A percentile compares a stretch with the other conserved stretches of the same genome.
These are phyloP conservation scores for Pichia cactophila DNA, from an alignment of 1,139 yeast genomes.

Conservation along the genomic window DNA sequence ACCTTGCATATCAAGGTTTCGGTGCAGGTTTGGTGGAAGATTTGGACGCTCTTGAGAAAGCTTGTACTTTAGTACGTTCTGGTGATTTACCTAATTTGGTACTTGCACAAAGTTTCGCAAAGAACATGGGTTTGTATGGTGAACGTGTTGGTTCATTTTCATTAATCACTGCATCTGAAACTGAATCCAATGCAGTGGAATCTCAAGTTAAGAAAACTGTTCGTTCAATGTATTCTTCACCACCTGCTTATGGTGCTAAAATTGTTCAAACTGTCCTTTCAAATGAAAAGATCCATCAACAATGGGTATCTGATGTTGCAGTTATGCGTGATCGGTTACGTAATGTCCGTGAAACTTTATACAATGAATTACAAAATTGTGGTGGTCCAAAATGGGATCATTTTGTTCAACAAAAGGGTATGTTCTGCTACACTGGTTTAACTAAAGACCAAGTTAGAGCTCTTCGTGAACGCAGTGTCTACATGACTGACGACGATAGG, in stretches of 20 bases:
- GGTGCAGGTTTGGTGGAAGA: slow-evolving; percentile 60
- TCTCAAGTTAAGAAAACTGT: slow-evolving; percentile 76
- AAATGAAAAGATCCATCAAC: slow-evolving; percentile 50
- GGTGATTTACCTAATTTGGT: slow-evolving; percentile 37
- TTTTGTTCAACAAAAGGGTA: slow-evolving; percentile 83
- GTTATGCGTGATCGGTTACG: slow-evolving; percentile 73
- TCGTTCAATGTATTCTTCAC: slow-evolving; percentile 86
- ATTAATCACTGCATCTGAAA: slow-evolving; percentile 43
- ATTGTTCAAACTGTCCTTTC: slow-evolving; percentile 72
- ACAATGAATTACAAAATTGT: slow-evolving; percentile 46
- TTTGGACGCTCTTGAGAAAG: slow-evolving; percentile 42
- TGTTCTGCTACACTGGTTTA: slow-evolving; percentile 92
- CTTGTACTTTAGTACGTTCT: slow-evolving; percentile 41
- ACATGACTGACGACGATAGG: slow-evolving; percentile 85
- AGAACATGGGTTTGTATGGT: slow-evolving; percentile 95
- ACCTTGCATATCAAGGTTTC: slow-evolving; percentile 93
- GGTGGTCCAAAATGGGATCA: slow-evolving; percentile 57
- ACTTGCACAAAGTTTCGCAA: slow-evolving; percentile 88
- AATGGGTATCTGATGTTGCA: slow-evolving; percentile 76
- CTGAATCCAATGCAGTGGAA: slow-evolving; percentile 42
- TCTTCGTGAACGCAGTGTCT: slow-evolving; percentile 68
- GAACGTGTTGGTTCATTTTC: slow-evolving; percentile 93
- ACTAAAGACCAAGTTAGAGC: slow-evolving; percentile 58
- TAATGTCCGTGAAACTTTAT: slow-evolving; percentile 61
- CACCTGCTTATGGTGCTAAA: slow-evolving; percentile 91